Percentiles rank a stretch among this genome's conserved stretches.
Conservation (phyloP, 2,329 filamentous ascomycete genomes). For the Ophiostoma himal-ulmi region DNA sequence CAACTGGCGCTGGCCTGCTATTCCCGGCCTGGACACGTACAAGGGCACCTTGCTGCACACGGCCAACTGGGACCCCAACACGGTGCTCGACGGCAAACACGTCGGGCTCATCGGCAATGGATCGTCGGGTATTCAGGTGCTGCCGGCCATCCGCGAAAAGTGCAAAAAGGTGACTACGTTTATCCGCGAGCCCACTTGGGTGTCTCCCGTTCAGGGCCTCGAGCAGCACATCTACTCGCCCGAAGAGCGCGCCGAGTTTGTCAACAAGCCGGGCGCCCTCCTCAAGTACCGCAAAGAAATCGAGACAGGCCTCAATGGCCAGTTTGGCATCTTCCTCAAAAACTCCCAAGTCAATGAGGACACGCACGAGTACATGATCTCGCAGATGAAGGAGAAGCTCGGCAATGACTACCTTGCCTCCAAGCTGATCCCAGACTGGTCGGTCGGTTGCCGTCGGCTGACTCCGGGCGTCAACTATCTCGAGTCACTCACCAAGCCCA, state of each 20-base stretch:
- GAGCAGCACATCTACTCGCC: constrained; percentile 25
- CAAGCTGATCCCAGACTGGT: constrained; percentile 41
- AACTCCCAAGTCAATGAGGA: constrained; percentile 30
- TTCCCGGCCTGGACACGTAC: constrained; percentile 35
- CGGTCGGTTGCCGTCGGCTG: constrained; percentile 40
- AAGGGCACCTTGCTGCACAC: constrained; percentile 31
- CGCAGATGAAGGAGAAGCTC: constrained; percentile 38
- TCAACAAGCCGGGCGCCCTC: constrained; percentile 22
- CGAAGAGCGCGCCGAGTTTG: constrained; percentile 24
- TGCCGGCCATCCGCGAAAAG: constrained; percentile 27
- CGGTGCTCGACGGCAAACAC: constrained; percentile 28
- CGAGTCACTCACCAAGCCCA: constrained; percentile 39
- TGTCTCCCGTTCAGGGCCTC: constrained; percentile 23
- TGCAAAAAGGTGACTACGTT: constrained; percentile 26
- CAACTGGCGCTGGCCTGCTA: constrained; percentile 29
- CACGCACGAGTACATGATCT: constrained; percentile 37
- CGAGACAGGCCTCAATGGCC: constrained; percentile 23
- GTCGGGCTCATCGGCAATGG: constrained; percentile 34
- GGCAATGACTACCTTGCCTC: constrained; percentile 29
- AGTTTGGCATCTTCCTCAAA: constrained; percentile 23
- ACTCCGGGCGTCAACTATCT: constrained; percentile 41
- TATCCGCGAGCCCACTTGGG: constrained; percentile 26
- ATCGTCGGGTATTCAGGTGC: constrained; percentile 33
- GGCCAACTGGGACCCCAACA: constrained; percentile 28
- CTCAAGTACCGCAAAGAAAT: constrained; percentile 24